Conservation (phyloP, 179 eudicot genomes). For the Spinacia oleracea region DNA sequence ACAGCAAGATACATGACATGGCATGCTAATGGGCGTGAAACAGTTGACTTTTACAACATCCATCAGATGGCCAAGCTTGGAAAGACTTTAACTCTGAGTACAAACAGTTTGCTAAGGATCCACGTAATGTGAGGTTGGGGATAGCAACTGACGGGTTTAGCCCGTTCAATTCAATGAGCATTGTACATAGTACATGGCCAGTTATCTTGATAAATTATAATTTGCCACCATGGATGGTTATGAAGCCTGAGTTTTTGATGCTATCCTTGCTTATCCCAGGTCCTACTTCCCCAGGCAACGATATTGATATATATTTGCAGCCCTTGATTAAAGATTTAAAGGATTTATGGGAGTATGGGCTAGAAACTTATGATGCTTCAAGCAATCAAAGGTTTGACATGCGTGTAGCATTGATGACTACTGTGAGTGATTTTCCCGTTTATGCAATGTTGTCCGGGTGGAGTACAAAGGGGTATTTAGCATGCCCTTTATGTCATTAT, state of each 20-base stretch:
- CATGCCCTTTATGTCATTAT: too few relatives aligned
- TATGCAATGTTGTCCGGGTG: slow-evolving; percentile 17
- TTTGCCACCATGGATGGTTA: too few relatives aligned
- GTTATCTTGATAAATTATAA: too few relatives aligned
- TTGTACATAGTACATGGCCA: too few relatives aligned
- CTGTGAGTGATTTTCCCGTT: slow-evolving; percentile 15
- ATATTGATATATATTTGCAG: neutral
- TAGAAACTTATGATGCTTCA: slow-evolving; percentile 1
- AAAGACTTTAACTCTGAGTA: neutral
- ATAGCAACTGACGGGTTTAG: too few relatives aligned
- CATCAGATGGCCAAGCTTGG: neutral
- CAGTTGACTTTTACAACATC: neutral
- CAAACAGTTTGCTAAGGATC: too few relatives aligned
- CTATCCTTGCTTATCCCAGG: neutral
- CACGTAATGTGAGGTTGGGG: too few relatives aligned
- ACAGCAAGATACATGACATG: neutral
- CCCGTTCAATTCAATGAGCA: too few relatives aligned
- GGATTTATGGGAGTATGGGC: slow-evolving; percentile 10
- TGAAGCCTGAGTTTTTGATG: too few relatives aligned
- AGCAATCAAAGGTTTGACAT: neutral
- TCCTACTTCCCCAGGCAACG: neutral
- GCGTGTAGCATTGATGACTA: slow-evolving; percentile 6
- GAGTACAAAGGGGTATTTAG: slow-evolving; percentile 3
- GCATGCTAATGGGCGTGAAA: neutral
- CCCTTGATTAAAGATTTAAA: neutral